These are phyloP conservation scores for Desmodesmus armatus DNA, from an alignment of 139 green algal species.

Conservation along the genomic window DNA sequence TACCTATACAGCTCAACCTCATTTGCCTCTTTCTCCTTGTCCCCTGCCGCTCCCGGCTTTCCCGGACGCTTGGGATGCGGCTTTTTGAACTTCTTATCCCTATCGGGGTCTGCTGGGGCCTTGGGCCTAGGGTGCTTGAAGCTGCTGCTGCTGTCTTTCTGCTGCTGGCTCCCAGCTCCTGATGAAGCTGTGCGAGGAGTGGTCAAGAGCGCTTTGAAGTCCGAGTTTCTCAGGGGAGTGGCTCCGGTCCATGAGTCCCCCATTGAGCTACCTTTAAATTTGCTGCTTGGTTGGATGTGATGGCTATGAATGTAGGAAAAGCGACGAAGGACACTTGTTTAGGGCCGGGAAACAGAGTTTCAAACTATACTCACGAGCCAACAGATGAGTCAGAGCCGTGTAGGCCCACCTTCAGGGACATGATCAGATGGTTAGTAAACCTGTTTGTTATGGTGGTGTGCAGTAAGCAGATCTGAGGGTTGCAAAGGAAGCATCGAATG, in stretches of 20 bases:
- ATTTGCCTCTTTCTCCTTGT: constrained; percentile 61
- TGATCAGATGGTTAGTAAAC: no score
- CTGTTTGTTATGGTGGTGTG: no score
- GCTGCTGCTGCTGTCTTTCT: constrained; percentile 18
- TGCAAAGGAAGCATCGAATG: no score
- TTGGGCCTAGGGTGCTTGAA: constrained; percentile 14
- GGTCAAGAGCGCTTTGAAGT: constrained; percentile 75
- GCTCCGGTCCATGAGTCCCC: constrained; percentile 26
- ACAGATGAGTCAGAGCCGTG: neutral
- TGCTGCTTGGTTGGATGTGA: neutral
- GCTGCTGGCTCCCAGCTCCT: no score
- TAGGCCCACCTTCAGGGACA: no score
- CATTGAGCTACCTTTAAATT: neutral
- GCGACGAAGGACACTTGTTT: no score
- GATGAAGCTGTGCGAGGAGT: constrained; percentile 64
- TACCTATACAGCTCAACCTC: constrained; percentile 83
- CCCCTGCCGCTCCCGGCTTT: constrained; percentile 49
- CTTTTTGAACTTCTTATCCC: constrained; percentile 54
- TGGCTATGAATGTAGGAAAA: no score
- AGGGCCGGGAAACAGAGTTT: no score
- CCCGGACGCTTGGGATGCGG: constrained; percentile 48
- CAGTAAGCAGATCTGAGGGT: no score
- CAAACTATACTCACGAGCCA: neutral
- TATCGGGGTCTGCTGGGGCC: constrained; percentile 25
- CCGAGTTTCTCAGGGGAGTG: constrained; percentile 69